Evolutionary conservation across 1,284 basidiomycete species (phyloP).

Genomic region (Puccinia novopanici): DNA sequence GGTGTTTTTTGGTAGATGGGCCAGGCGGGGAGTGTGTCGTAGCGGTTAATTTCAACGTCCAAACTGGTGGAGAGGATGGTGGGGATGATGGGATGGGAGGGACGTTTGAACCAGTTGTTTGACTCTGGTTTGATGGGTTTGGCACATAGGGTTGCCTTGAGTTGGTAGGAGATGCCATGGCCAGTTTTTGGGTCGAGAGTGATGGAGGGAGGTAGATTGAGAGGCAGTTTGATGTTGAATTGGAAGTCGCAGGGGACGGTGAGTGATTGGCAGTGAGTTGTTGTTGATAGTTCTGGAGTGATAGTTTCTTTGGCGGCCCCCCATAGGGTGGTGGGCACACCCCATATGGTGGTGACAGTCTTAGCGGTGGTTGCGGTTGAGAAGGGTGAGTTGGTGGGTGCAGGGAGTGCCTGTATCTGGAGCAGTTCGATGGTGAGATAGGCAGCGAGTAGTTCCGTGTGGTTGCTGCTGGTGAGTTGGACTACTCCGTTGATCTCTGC

Average conservation of each 20-base stretch:
- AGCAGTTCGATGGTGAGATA: constrained; percentile 33
- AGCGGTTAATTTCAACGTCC: constrained; percentile 47
- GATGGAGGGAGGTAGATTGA: constrained; percentile 51
- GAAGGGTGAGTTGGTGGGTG: neutral
- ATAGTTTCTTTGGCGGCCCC: neutral
- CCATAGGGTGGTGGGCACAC: neutral
- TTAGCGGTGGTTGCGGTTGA: neutral
- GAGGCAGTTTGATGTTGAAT: constrained; percentile 52
- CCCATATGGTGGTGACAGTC: too few species aligned
- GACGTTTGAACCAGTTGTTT: constrained; percentile 22
- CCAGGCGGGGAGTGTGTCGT: constrained; percentile 52
- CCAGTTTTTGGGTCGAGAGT: constrained; percentile 49
- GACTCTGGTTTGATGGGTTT: constrained; percentile 21
- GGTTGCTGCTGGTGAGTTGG: constrained; percentile 11
- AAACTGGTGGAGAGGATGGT: constrained; percentile 16
- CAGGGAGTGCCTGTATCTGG: neutral
- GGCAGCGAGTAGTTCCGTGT: constrained; percentile 11
- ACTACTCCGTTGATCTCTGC: constrained; percentile 12
- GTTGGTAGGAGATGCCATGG: constrained; percentile 52
- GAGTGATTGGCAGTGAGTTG: neutral
- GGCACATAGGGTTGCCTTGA: constrained; percentile 51
- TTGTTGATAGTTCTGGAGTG: neutral
- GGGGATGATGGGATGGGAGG: constrained; percentile 27
- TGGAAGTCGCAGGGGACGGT: constrained; percentile 38
- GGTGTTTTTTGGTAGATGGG: constrained; percentile 48